Percentiles rank a stretch among this genome's conserved stretches.
These are phyloP conservation scores for Pneumocystis carinii DNA, from an alignment of 1,139 yeast genomes.

Conservation along the genomic window DNA sequence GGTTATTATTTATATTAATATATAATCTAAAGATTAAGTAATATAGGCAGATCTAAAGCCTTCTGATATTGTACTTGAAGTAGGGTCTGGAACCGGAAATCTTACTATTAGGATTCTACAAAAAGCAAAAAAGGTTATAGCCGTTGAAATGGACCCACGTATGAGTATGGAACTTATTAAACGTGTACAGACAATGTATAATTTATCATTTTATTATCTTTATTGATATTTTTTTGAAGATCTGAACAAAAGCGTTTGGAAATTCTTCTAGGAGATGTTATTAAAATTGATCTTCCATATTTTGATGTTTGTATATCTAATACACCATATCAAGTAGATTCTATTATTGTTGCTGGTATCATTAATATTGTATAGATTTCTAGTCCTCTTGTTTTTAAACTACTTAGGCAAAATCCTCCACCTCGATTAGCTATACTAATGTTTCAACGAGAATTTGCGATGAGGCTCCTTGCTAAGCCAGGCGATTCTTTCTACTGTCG, in stretches of 20 bases:
- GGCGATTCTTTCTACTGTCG: constrained; percentile 89
- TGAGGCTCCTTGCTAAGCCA: constrained; percentile 84
- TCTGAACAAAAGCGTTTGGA: constrained; percentile 84
- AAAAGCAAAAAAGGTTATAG: constrained; percentile 79
- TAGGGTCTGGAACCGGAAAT: constrained; percentile 99
- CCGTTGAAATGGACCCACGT: constrained; percentile 97
- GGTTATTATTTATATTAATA: constrained; percentile 3
- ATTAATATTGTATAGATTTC: constrained; percentile 36
- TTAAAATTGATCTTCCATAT: constrained; percentile 88
- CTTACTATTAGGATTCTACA: constrained; percentile 84
- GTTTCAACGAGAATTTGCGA: constrained; percentile 96
- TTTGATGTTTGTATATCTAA: constrained; percentile 93
- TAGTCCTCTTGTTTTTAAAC: constrained; percentile 85
- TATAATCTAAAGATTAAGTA: background rate
- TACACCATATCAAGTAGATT: constrained; percentile 65
- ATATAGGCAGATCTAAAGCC: constrained; percentile 63
- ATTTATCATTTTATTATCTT: background rate
- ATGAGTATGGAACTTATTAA: constrained; percentile 98
- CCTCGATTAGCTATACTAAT: constrained; percentile 89
- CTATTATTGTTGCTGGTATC: background rate
- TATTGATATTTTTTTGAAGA: constrained; percentile 32
- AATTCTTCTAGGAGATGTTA: constrained; percentile 84
- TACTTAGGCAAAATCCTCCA: constrained; percentile 80
- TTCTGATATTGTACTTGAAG: constrained; percentile 83
- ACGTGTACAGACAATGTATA: constrained; percentile 56